Evolutionary conservation across 164 flowering plant genomes (phyloP), one percentile per base, ranked within the genome.

Genomic region (Berberis vulgaris): DNA sequence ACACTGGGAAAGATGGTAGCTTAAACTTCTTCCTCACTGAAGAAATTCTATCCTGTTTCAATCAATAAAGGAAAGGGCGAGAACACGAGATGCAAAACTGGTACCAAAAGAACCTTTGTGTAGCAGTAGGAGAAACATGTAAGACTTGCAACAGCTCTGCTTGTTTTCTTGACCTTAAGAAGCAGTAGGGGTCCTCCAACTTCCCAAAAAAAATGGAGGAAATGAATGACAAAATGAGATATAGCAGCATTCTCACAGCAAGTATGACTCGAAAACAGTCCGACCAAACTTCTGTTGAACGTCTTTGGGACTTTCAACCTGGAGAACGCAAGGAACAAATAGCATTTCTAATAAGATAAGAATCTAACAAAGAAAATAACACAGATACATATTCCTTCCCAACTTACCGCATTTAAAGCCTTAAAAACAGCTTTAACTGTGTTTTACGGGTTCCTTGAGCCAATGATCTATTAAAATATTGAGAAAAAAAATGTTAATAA

Each of bases 241-340:
- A 56, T 50, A 57, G 43, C 43, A 49, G 26, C 42, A 65, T 64
- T 26, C 69, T 80, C 71, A 82, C 41, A 91, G 79, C 74, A 92
- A 68, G 69, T 87, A 85, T 44, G 86, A 82, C 78, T 89, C 95
- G 3, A 92, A 95, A 52, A 92, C 98, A 7, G 87, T 80, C 57
- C 98, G 84, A 2, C 98, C 98, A 71, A 92, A 82, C 81, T 88
- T 89, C 77, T 92, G 88, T 77, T 89, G 88, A 52, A 92, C 83
- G 73, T 92, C 96, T 73, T 89, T 91, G 43, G 92, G 95, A 60
- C 89, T 87, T 74, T 89, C 95, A 66, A 89, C 81, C 98, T 92
- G 87, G 39, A 58, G 40, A n/a, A 62, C 7, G 50, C 54, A 7
- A 5, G 59, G 2, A 42, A 1, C 3, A 52, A 53, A 49, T 12